Evolutionary conservation across 164 flowering plant genomes (phyloP), one percentile per base, ranked within the genome.

Genomic region (Tinospora cordifolia): DNA sequence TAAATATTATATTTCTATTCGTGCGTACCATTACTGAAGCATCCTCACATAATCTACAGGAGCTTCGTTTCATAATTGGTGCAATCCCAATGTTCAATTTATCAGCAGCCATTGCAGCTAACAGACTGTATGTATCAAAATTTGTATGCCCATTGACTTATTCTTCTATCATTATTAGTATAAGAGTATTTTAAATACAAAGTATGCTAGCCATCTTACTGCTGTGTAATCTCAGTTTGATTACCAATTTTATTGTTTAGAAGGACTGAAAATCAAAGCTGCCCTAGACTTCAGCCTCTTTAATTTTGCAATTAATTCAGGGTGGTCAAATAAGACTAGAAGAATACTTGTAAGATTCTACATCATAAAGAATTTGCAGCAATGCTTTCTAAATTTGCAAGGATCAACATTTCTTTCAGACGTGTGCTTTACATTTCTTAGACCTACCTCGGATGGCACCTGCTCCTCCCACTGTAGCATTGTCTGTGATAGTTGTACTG

Each of bases 401-500:
- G 36, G 36, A 30, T 30, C 36, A 1, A 30, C 4, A 4, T 30
- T 30, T 30, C 36, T 30, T 30, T 30, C 4, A 30, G 36, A 30
- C 4, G 36, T 30, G n/a, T 34, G 62, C 30, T 70, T 77, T 57
- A 68, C 6, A 68, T 77, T 81, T 27, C 79, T 68, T 12, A 80
- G 46, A 67, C 82, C 83, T 4, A 84, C 90, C 74, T 86, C 92
- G 19, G 87, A 79, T 39, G 79, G 84, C 64, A 93, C 77, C 71
- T 87, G 90, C 78, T 88, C 97, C 78, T 93, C 98, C 97, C 98
- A 93, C 68, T 83, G 89, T 71, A 93, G 96, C 97, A 91, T 93
- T 71, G 93, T 84, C 80, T 97, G 85, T 80, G 88, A 73, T 6
- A 93, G 76, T 39, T 76, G 83, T 68, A 93, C 98, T 97, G 88